Evolutionary conservation across 129 eudicot species (phyloP), one percentile per base, ranked within the genome.

Genomic region (Escallonia rubra): DNA sequence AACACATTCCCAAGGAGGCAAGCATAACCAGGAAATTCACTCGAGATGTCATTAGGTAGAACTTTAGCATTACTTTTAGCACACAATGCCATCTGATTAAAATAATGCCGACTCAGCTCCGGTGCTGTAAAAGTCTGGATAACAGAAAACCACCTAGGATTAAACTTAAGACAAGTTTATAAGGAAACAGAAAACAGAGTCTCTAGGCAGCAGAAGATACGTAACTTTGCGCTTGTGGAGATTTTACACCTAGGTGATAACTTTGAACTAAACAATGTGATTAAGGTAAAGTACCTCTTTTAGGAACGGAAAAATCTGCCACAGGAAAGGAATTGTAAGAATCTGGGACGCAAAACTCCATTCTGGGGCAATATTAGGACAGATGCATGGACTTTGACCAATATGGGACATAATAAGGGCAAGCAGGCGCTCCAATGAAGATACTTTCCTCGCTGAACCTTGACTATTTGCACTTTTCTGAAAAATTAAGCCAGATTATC

Each of bases 1-100:
- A 89, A 59, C 46, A 89, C 48, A 78, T 93, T 93, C 67, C 96
- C 98, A 56, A 93, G 90, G 67, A 93, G 91, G 78, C 95, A 93
- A 6, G 98, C 98, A 82, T 81, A 89, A 76, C 92, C 79, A 66
- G 98, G 98, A 81, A 76, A 82, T 54, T 89, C 90, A 65, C 67
- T 61, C 70, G 98, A 82, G 77, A 82, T n/a, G 67, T 93, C 92
- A 76, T 23, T 67, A 42, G 96, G 96, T 53, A 93, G 87, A 67
- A 82, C 50, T 72, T 81, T 84, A 34, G 74, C 78, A 65, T 74
- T 80, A 78, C 55, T 80, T 72, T 79, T 82, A 61, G 80, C 77
- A 68, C 84, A 74, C 50, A 75, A 45, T 50, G 82, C 82, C 96
- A 93, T 89, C 72, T 82, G 87, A 71, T 73, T 87, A 58, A 89